phyloP scores from a whole-genome alignment of 768 basidiomycete genomes.

The Trametes coccinea region DNA sequence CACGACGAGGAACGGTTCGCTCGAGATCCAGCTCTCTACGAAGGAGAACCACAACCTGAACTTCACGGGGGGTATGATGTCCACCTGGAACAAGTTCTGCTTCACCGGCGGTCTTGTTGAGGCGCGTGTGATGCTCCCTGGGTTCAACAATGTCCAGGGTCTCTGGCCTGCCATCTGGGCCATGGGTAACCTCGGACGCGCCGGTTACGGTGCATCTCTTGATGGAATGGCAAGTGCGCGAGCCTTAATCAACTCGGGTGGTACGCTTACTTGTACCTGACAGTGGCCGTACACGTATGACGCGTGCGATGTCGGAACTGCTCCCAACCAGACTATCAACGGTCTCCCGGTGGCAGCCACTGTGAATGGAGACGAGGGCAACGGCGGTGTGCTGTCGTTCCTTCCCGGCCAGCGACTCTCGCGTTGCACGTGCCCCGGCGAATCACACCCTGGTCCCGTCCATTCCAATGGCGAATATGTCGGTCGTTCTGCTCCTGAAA shows the following conservation, averaged over 20 bases:
- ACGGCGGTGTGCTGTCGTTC: constrained; percentile 57
- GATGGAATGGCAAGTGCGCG: constrained; percentile 47
- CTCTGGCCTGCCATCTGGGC: constrained; percentile 61
- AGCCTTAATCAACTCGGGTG: background rate
- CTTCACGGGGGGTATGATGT: constrained; percentile 49
- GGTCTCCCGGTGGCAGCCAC: constrained; percentile 63
- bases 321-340: constrained; percentile 75
- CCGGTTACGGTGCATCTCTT: constrained; percentile 66
- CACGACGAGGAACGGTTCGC: constrained; percentile 42
- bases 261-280: background rate
- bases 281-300: constrained; percentile 72
- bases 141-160: constrained; percentile 59
- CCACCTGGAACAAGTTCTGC: constrained; percentile 81
- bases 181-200: constrained; percentile 62
- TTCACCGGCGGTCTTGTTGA: constrained; percentile 84
- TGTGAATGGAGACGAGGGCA: constrained; percentile 49
- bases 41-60: constrained; percentile 47
- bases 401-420: constrained; percentile 34
- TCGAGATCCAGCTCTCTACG: constrained; percentile 54
- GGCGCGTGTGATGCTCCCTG: constrained; percentile 61
- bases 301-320: constrained; percentile 81
- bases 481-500: constrained; percentile 69
- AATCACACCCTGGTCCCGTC: constrained; percentile 54
- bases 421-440: constrained; percentile 49
- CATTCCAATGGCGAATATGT: constrained; percentile 55